Base-by-base conservation (phyloP, 2,329 filamentous ascomycete species). In the Corynespora cassiicola region DNA sequence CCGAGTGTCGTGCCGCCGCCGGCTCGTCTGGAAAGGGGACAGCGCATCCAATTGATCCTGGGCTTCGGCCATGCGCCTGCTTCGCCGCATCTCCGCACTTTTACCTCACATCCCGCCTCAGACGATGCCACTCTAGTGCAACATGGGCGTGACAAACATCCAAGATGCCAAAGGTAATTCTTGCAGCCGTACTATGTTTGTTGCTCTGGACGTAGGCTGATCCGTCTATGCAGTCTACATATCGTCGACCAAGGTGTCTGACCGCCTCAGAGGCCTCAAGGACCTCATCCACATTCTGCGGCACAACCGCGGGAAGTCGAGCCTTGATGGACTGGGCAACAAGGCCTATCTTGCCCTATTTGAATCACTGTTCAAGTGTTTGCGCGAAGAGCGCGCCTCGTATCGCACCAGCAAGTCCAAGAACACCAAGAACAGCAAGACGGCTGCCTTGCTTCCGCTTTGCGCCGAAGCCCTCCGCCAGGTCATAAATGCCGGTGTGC, bases 261-360 rank as follows among this genome's bases (percentile, higher is more conserved):
- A 76, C 17, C 77, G 80, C 24, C 61, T 57, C 21, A 71, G 76
- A 42, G 80, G 76, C 20, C 66, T 84, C 42, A 72, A 73, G 47
- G 75, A 81, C 52, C 65, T 84, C 37, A 78, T 77, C 57, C 73
- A 78, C 46, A 75, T 83, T 36, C 67, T 85, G 20, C 72, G 74
- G 36, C 73, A 78, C 52, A 79, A 79, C 52, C 76, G 71, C 52
- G 69, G 64, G 18, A 73, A 62, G 47, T 45, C 65, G 18, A 66
- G 52, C 28, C 52, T 73, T 46, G 66, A 73, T 21, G 57, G 61
- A 5, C 73, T 96, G 21, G 80, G 79, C 29, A 89, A 95, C 61
- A 88, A 87, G 61, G 80, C 80, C n/a, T 95, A 88, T 52, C 86
- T 94, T 59, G 80, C 81, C 42, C 83, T 96, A 27, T 88, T 89